A percentile compares a stretch with the other conserved stretches of the same genome.
phyloP scores from a whole-genome alignment of 805 yeast genomes.

The Wickerhamomyces rabaulensis region DNA sequence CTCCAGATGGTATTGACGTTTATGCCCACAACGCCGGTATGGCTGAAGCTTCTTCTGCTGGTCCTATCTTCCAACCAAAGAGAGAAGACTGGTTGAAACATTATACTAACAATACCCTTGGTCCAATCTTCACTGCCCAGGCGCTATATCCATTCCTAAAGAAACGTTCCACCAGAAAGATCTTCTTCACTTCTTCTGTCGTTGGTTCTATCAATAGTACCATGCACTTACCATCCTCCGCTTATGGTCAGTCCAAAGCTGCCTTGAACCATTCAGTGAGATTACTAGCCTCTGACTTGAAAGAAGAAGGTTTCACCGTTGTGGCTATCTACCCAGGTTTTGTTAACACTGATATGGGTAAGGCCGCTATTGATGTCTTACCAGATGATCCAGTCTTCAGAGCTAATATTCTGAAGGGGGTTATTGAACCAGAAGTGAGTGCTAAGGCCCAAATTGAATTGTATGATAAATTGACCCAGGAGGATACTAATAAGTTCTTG shows the following conservation, averaged over 20 bases:
- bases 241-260: slow-evolving; percentile 34
- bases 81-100: slow-evolving; percentile 1
- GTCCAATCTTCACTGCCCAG: slow-evolving; percentile 6
- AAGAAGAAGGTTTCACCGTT: slow-evolving; percentile 23
- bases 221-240: slow-evolving; percentile 16
- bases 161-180: slow-evolving; percentile 17
- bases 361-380: neutral
- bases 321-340: slow-evolving; percentile 35
- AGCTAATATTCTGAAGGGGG: neutral
- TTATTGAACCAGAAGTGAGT: slow-evolving; percentile 23
- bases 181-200: slow-evolving; percentile 23
- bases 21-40: slow-evolving; percentile 15
- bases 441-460: slow-evolving; percentile 17
- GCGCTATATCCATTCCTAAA: slow-evolving; percentile 13
- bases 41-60: neutral
- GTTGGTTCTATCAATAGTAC: slow-evolving; percentile 20
- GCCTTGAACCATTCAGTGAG: slow-evolving; percentile 29
- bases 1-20: slow-evolving; percentile 10
- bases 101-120: slow-evolving; percentile 6
- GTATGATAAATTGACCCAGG: slow-evolving; percentile 8
- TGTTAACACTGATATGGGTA: slow-evolving; percentile 31
- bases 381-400: neutral
- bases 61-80: neutral
- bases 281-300: slow-evolving; percentile 24
- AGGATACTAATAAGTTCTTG: slow-evolving; percentile 1